A percentile compares a stretch with the other conserved stretches of the same genome.
Evolutionary conservation across 768 basidiomycete species (phyloP).

Genomic region (Xerocomus potaroensis): DNA sequence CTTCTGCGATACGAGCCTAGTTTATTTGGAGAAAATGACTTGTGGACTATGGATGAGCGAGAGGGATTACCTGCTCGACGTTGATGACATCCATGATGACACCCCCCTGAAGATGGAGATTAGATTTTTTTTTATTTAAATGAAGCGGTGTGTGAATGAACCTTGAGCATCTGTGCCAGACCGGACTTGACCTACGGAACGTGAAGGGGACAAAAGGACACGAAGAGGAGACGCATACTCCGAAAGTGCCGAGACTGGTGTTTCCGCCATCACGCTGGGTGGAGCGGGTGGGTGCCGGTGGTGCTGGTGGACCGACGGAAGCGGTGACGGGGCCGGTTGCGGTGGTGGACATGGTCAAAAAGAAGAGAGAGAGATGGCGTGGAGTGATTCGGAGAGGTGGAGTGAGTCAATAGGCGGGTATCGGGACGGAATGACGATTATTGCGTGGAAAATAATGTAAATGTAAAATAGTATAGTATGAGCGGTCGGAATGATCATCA

Average conservation of each 20-base stretch:
- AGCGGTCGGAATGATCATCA: no score
- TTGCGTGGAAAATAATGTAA: not conserved
- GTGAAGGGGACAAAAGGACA: not conserved
- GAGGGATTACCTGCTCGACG: conserved; percentile 49
- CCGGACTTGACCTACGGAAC: conserved; percentile 78
- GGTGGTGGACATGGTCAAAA: not conserved
- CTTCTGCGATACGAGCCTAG: conserved; percentile 93
- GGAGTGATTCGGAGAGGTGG: no score
- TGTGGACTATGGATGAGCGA: not conserved
- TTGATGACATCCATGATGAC: conserved; percentile 97
- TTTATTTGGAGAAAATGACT: conserved; percentile 22
- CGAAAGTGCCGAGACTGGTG: conserved; percentile 68
- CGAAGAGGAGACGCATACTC: conserved; percentile 38
- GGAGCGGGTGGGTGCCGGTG: conserved; percentile 46
- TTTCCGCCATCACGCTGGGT: conserved; percentile 46
- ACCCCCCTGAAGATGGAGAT: conserved; percentile 50
- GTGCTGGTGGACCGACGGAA: conserved; percentile 4
- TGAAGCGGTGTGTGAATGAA: conserved; percentile 20
- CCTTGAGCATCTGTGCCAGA: conserved; percentile 96
- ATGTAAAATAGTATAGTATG: not conserved
- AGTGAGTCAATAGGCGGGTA: not conserved
- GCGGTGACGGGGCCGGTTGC: conserved; percentile 2
- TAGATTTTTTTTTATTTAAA: not conserved
- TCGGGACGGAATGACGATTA: conserved; percentile 1
- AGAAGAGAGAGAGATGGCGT: no score